Conservation (phyloP, 495 filamentous ascomycete species). For the Cairneyella variabilis region DNA sequence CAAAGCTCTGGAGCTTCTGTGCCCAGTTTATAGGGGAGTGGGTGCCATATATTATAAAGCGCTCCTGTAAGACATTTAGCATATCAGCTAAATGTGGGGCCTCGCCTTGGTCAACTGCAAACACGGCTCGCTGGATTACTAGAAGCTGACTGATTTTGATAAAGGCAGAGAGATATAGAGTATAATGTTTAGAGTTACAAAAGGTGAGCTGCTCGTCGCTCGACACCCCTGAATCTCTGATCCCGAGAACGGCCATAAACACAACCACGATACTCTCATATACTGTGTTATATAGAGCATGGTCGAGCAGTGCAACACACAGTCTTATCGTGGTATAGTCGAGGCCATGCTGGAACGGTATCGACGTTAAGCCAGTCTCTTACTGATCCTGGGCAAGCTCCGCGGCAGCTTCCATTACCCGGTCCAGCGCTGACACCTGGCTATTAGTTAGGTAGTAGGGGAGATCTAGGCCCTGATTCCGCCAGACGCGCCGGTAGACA, state of each 20-base stretch:
- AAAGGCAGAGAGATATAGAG: slow-evolving; percentile 1
- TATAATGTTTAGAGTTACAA: neutral
- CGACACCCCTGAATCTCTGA: no score
- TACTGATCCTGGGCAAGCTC: no score
- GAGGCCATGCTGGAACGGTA: no score
- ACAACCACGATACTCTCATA: slow-evolving; percentile 11
- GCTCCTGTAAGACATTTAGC: slow-evolving; percentile 6
- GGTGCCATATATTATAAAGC: slow-evolving; percentile 9
- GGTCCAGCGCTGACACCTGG: no score
- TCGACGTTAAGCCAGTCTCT: no score
- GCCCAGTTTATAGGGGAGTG: slow-evolving; percentile 11
- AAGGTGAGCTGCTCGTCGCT: neutral
- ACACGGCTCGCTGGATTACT: neutral
- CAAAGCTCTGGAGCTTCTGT: slow-evolving; percentile 3
- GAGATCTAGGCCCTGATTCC: no score
- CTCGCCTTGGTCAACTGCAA: slow-evolving; percentile 3
- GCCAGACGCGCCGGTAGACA: no score
- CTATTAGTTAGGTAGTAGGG: no score
- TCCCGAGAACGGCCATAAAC: slow-evolving; percentile 9
- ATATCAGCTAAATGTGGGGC: neutral
- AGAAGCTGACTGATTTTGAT: slow-evolving; percentile 6
- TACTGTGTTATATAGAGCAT: neutral
- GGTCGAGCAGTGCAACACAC: slow-evolving; percentile 11
- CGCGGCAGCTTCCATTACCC: no score
- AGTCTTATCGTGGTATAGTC: no score